Evolutionary conservation across 2,329 filamentous ascomycete species (phyloP), one percentile per base, ranked within the genome.

Genomic region (Fusarium penzigii): DNA sequence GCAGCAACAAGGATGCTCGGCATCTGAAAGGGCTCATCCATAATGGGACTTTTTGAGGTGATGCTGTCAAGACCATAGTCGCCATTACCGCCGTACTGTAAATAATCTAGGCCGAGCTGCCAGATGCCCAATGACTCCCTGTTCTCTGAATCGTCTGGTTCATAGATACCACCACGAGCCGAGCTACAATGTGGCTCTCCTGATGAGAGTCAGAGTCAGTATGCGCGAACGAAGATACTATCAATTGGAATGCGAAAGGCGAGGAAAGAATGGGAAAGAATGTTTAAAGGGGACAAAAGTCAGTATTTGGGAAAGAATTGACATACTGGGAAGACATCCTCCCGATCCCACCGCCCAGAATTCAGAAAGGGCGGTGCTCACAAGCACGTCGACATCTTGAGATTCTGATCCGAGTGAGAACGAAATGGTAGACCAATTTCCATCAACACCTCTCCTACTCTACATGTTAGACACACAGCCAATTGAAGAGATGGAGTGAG

Each of bases 331-430:
- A 57, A 68, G 56, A 58, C 84, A 88, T 50, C 83, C 85, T 52
- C 78, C 75, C 2, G 78, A 73, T 47, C 85, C 78, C 39, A 91
- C 74, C 3, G 84, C 79, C 87, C 87, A 90, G 41, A 87, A 84
- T 68, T 90, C 87, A 36, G 88, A 89, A 40, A 86, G 77, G 12
- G 81, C 79, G 6, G 87, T 91, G 63, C 86, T 90, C 46, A 86
- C 77, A 12, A 77, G 65, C 32, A 77, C 68, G 58, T 74, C 68
- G 53, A 76, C 64, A 10, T 59, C 29, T 48, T 73, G 65, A 7
- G 62, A 63, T 10, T 69, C 59, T 17, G 72, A 69, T 81, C 76
- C 61, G 74, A 80, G 53, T 6, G 61, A 53, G 43, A 92, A 75
- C 12, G 75, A 77, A 58, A 90, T 83, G 7, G 86, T 83, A 14